Evolutionary conservation across 2,329 filamentous ascomycete species (phyloP).

Genomic region (Sporothrix pallida): DNA sequence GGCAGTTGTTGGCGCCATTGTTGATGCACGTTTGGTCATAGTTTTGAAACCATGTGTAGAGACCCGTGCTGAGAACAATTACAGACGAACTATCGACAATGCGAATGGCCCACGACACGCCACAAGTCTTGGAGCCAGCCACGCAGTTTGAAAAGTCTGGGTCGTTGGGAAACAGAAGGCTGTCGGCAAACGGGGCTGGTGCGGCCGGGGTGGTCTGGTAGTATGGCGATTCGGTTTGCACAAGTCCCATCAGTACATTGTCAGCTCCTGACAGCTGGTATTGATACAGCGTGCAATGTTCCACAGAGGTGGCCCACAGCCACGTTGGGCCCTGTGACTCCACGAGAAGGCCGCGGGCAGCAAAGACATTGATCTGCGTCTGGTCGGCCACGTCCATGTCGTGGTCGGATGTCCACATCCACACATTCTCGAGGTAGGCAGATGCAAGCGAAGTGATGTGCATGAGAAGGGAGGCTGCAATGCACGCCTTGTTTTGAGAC

Average conservation of each 20-base stretch:
- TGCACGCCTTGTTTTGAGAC: conserved; percentile 55
- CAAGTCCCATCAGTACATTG: conserved; percentile 67
- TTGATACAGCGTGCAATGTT: conserved; percentile 70
- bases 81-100: conserved; percentile 62
- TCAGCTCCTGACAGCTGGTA: conserved; percentile 67
- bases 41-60: conserved; percentile 73
- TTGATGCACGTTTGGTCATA: conserved; percentile 56
- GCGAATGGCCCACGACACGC: conserved; percentile 68
- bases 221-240: conserved; percentile 74
- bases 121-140: conserved; percentile 49
- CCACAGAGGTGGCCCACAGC: conserved; percentile 68
- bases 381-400: conserved; percentile 30
- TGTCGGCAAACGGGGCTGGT: conserved; percentile 59
- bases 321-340: conserved; percentile 51
- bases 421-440: conserved; percentile 58
- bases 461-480: conserved; percentile 61
- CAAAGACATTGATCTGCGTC: conserved; percentile 31
- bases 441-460: conserved; percentile 53
- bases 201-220: conserved; percentile 69
- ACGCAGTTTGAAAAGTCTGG: conserved; percentile 58
- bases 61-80: conserved; percentile 65
- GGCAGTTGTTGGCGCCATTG: no score
- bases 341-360: conserved; percentile 1
- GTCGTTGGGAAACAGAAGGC: conserved; percentile 50
- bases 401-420: conserved; percentile 72